Base-by-base conservation (phyloP, 2,329 filamentous ascomycete species). In the Plenodomus lindquistii region DNA sequence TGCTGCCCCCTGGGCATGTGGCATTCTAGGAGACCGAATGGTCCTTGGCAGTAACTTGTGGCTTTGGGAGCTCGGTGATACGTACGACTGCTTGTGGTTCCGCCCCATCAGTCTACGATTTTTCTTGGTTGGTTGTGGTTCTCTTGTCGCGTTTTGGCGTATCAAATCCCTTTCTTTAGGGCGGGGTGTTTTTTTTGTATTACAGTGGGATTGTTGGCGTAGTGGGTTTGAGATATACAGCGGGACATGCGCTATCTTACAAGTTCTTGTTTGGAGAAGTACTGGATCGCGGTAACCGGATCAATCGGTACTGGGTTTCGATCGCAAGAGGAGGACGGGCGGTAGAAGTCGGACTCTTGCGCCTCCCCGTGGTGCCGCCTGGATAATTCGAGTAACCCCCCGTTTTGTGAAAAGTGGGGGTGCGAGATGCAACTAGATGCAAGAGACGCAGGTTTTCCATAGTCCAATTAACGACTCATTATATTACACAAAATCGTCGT, bases 301-400 rank as follows among this genome's bases (percentile, higher is more conserved):
- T n/a, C 47, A 34, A 43, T 48, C 42, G 31, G 45, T 44, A 55
- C 52, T 52, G 52, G 51, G 18, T 36, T 54, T 40, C 52, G 62
- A 57, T 56, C 53, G 60, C 59, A 67, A 66, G 63, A 67, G 65
- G 46, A 43, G 65, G 66, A 63, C 37, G 65, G 65, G 63, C 55
- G 62, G 61, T 54, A 65, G 62, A 69, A 67, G 63, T 65, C 65
- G 66, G 65, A 69, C 59, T 63, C 66, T 64, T 66, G 66, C 66
- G 65, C 66, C 63, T 70, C 65, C 66, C 53, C 64, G 66, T 58
- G 63, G 66, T 70, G 63, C 63, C 55, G 55, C 59, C 66, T 69
- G 66, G 65, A 67, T 31, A 65, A 67, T 59, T 66, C 55, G 55
- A 54, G 44, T 34, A 37, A 36, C 29, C 46, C 19, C 20, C 42